Base-by-base conservation (phyloP, 768 basidiomycete genomes). In the Boletus tylopilopsis region DNA sequence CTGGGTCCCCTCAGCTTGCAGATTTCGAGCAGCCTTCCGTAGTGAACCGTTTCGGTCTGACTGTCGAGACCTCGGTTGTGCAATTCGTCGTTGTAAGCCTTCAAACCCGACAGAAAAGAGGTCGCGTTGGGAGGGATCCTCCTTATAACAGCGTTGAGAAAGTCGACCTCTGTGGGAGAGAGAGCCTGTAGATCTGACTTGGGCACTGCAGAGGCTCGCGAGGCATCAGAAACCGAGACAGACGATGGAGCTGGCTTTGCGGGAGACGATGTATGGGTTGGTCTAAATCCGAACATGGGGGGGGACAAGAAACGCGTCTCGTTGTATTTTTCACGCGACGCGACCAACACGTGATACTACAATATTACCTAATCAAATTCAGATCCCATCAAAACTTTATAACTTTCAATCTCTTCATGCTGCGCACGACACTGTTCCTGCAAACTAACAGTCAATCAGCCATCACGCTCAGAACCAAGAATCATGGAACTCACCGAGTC, bases 71-170 rank as follows among this genome's bases (percentile, higher is more conserved):
- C 85, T 2, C 83, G 77, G 56, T 87, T 85, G 50, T 78, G 76
- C 21, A 93, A 70, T 19, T 91, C 79, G 49, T 87, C 83, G 60
- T 84, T 88, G 68, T 94, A 93, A 0, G 90, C 86, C 62, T 87
- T 90, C 74, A 90, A 84, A n/a, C 91, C 79, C 5, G 80, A 78
- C 33, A 89, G 73, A 60, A 92, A 92, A 0, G 86, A 86, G 5
- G 86, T 86, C 15, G 88, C 85, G 9, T 75, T 70, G 8, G 80
- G 71, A 6, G 84, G 76, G 36, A 86, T 88, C 45, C 84, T 81
- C 50, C 71, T 62, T 23, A 94, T 80, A 12, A 94, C 85, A 21
- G 80, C 78, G 55, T 92, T 86, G 38, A 94, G 73, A 55, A 93
- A 76, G 39, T 80, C 75, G 53, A 91, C 73, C 60, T 93, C 87